Base-by-base conservation (phyloP, 2,329 filamentous ascomycete genomes). In the Apiospora marii region DNA sequence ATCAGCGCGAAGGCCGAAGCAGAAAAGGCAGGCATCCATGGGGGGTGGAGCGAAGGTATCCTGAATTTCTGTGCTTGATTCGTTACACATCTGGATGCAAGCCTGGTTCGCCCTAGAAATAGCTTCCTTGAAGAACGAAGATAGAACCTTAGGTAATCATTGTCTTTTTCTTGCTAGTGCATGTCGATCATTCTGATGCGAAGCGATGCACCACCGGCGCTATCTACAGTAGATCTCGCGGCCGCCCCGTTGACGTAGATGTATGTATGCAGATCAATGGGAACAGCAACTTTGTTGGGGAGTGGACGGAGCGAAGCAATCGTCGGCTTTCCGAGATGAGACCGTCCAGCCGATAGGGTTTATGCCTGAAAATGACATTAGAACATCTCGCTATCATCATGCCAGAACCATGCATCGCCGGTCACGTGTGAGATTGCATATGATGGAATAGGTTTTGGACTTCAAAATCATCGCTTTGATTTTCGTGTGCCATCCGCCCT, bases 401-500 rank as follows among this genome's bases (percentile, higher is more conserved):
- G 16, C 1, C 19, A 34, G 19, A 16, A 37, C 12, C 27, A 34
- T 61, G 53, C 1, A 37, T 61, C 30, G 19, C 22, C 16, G 22
- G 30, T 61, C 53, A 61, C 27, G 8, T 12, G 22, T 7, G 12
- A 34, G 16, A 12, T 61, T 7, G 30, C 6, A 37, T 12, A 22
- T 3, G 4, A 4, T 3, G 1, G 19, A 4, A 24, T 10, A 24
- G 5, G 19, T 64, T 1, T n/a, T 49, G 4, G 19, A 41, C 22
- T 41, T 75, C 22, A 22, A 14, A 76, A 76, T 74, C 73, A 77
- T 78, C 72, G 73, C 76, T 75, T 74, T 75, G 74, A 74, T 77
- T 76, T 78, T 78, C 76, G 73, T 79, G 72, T 76, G 77, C 76
- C 77, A 77, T 77, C 75, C 74, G 74, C 76, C 77, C 72, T 64